Evolutionary conservation across 2,329 filamentous ascomycete genomes (phyloP).

Genomic region (Phaeoacremonium minimum): DNA sequence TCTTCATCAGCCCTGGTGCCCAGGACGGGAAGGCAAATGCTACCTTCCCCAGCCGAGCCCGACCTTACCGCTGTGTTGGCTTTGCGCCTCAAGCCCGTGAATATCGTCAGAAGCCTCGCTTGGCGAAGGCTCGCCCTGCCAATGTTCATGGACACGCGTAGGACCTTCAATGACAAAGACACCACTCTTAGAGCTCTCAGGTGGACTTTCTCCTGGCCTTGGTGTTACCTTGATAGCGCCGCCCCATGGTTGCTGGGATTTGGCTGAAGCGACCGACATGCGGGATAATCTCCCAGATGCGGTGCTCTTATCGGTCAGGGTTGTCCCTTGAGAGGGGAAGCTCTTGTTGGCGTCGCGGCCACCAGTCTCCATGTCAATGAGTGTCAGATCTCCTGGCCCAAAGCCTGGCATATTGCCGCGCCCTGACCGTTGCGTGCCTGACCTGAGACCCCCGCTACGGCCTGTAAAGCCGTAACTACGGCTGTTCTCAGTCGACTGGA

Average conservation of each 20-base stretch:
- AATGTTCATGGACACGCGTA: background rate
- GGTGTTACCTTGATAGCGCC: constrained; percentile 7
- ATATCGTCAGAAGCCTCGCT: constrained; percentile 16
- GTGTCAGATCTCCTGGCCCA: constrained; percentile 30
- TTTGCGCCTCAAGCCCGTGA: constrained; percentile 14
- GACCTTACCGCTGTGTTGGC: constrained; percentile 13
- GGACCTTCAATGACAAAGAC: constrained; percentile 29
- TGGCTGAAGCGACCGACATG: background rate
- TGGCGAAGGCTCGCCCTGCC: constrained; percentile 15
- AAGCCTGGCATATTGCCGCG: constrained; percentile 23
- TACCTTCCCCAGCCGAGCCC: constrained; percentile 5
- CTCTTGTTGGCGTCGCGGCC: constrained; percentile 5
- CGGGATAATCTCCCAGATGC: background rate
- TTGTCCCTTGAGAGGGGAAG: constrained; percentile 2
- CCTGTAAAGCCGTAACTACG: constrained; percentile 20
- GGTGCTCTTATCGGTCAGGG: constrained; percentile 1
- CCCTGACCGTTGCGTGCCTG: constrained; percentile 3
- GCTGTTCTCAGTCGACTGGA: constrained; percentile 33
- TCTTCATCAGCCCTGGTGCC: no score
- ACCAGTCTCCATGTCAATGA: constrained; percentile 26
- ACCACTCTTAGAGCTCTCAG: constrained; percentile 24
- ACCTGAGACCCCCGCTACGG: constrained; percentile 22
- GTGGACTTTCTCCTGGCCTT: constrained; percentile 5
- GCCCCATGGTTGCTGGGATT: constrained; percentile 1
- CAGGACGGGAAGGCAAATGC: no score